A percentile compares a stretch with the other conserved stretches of the same genome.
These are phyloP conservation scores for Blakeslea trispora DNA, from an alignment of 371 early-diverging fungal genomes.

Conservation along the genomic window DNA sequence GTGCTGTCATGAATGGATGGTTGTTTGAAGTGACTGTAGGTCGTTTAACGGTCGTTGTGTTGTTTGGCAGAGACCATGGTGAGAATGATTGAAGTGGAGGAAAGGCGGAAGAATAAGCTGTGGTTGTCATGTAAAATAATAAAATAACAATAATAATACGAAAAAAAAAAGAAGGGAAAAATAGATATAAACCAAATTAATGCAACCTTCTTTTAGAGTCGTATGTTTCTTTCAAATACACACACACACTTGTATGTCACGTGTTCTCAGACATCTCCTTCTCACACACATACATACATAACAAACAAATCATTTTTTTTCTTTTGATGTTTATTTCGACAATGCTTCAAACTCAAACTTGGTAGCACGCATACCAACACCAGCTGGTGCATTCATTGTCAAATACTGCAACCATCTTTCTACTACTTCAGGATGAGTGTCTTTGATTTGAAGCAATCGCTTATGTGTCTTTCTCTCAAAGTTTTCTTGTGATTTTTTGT, in stretches of 20 bases:
- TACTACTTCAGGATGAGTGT: constrained; percentile 76
- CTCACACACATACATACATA: neutral
- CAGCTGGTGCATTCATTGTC: constrained; percentile 73
- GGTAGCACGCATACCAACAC: constrained; percentile 77
- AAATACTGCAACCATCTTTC: constrained; percentile 78
- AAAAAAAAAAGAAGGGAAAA: constrained; percentile 7
- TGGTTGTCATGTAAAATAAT: neutral
- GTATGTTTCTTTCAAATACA: constrained; percentile 10
- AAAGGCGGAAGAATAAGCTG: constrained; percentile 26
- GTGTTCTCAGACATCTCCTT: neutral
- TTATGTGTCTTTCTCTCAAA: constrained; percentile 93
- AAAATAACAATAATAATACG: neutral
- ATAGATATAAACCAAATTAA: neutral
- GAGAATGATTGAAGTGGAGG: constrained; percentile 26
- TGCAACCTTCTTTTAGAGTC: constrained; percentile 1
- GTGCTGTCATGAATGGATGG: neutral
- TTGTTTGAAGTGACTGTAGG: neutral
- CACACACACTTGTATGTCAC: neutral
- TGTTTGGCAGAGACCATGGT: neutral
- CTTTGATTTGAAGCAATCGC: constrained; percentile 82
- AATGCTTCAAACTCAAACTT: constrained; percentile 68
- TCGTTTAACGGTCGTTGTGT: neutral
- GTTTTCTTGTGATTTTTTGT: constrained; percentile 95
- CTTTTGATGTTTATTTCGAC: constrained; percentile 19
- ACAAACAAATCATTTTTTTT: neutral